Percentiles rank a stretch among this genome's conserved stretches.
Conservation (phyloP, 306 rosid species). For the Sechiopsis laciniata region DNA sequence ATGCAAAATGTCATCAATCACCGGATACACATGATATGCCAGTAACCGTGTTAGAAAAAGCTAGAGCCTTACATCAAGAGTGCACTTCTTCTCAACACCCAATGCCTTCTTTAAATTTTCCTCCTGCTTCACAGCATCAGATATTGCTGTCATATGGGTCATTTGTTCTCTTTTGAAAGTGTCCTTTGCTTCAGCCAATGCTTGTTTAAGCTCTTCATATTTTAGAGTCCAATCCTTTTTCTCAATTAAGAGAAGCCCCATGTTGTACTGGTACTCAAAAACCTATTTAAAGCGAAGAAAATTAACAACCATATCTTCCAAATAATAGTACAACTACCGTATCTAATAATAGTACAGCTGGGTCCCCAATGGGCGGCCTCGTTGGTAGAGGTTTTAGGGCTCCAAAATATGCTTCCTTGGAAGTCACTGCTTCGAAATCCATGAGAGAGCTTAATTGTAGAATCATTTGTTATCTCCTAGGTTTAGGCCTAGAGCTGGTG, state of each 20-base stretch:
- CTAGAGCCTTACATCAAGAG: conserved; percentile 68
- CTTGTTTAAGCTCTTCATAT: conserved; percentile 47
- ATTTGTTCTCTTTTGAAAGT: conserved; percentile 60
- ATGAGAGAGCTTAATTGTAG: no score
- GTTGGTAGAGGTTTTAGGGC: no score
- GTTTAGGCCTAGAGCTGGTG: no score
- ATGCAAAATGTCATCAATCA: neutral
- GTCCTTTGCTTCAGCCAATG: conserved; percentile 54
- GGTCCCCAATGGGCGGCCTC: no score
- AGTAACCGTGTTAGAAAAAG: neutral
- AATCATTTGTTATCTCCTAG: no score
- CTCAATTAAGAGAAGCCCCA: conserved; percentile 97
- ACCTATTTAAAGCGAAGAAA: conserved; percentile 41
- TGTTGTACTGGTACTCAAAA: conserved; percentile 83
- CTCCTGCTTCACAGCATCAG: conserved; percentile 77
- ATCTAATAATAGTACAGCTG: neutral
- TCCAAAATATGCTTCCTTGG: no score
- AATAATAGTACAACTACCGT: neutral
- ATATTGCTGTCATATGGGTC: conserved; percentile 56
- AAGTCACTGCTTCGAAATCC: no score
- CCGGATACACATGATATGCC: neutral
- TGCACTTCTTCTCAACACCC: conserved; percentile 95
- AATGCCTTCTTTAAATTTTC: conserved; percentile 79
- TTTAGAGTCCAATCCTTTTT: conserved; percentile 80
- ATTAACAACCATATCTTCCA: neutral